Conservation (phyloP, 345 rosid genomes). For the Euphorbia peplus region DNA sequence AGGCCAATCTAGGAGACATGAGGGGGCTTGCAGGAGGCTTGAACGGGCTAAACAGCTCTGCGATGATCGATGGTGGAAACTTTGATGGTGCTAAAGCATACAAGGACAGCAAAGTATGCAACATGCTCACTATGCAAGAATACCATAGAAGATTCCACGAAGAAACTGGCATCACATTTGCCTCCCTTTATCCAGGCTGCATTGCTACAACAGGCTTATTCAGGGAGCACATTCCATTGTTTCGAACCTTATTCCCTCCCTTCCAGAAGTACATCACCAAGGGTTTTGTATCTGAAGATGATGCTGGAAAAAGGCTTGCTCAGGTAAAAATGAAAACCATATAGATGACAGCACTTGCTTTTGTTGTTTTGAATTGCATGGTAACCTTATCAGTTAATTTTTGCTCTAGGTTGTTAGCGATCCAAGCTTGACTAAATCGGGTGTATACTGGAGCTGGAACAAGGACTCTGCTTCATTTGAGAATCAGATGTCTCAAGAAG, state of each 20-base stretch:
- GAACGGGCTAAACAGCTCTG: conserved; percentile 62
- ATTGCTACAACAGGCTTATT: conserved; percentile 96
- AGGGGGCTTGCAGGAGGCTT: conserved; percentile 88
- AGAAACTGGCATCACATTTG: conserved; percentile 77
- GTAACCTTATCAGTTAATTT: conserved; percentile 11
- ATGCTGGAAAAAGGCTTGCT: conserved; percentile 90
- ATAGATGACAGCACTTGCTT: not conserved
- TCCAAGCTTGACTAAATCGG: conserved; percentile 83
- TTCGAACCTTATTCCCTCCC: conserved; percentile 87
- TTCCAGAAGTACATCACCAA: conserved; percentile 97
- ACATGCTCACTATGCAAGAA: conserved; percentile 95
- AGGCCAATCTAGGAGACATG: conserved; percentile 91
- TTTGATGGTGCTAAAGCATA: conserved; percentile 97
- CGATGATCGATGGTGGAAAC: conserved; percentile 93
- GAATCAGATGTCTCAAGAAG: conserved; percentile 91
- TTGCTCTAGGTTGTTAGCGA: conserved; percentile 66
- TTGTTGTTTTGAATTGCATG: not conserved
- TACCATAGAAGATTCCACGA: conserved; percentile 92
- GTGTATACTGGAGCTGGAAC: conserved; percentile 99
- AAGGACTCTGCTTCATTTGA: conserved; percentile 86
- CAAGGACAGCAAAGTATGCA: conserved; percentile 98
- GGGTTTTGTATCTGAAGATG: conserved; percentile 90
- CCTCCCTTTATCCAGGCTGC: conserved; percentile 97
- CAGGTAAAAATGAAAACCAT: conserved; percentile 46
- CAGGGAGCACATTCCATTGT: conserved; percentile 91